Evolutionary conservation across 225 moss, liverwort and hornwort species (phyloP).

Genomic region (Physcomitrellopsis africana): DNA sequence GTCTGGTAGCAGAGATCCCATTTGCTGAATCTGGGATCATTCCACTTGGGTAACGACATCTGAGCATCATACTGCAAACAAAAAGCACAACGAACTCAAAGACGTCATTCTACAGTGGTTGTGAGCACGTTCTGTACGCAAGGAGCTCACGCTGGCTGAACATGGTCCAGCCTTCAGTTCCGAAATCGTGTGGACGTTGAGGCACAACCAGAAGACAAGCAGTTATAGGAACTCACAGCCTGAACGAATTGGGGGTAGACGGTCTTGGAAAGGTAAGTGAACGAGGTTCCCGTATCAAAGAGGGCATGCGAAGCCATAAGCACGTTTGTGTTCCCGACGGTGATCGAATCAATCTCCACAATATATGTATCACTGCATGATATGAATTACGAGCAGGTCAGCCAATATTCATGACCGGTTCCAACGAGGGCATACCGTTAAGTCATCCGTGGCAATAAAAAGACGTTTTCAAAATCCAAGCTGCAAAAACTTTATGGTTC

Average conservation of each 20-base stretch:
- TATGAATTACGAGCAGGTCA: not conserved
- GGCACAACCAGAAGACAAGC: not conserved
- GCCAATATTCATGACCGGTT: too few relatives aligned
- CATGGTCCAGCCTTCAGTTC: too few relatives aligned
- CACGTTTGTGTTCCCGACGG: constrained; percentile 40
- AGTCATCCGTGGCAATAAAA: not conserved
- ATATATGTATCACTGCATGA: constrained; percentile 53
- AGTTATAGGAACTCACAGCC: constrained; percentile 44
- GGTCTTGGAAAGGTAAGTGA: constrained; percentile 52
- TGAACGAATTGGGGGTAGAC: constrained; percentile 47
- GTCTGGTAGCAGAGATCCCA: constrained; percentile 64
- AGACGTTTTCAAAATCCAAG: not conserved
- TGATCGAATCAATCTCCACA: constrained; percentile 50
- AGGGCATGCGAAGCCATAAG: constrained; percentile 50
- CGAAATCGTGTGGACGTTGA: too few relatives aligned
- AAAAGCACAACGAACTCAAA: not conserved
- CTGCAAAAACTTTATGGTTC: too few relatives aligned
- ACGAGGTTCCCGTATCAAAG: constrained; percentile 70
- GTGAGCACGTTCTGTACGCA: not conserved
- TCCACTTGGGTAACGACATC: constrained; percentile 49
- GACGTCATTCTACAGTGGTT: not conserved
- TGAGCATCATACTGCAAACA: constrained; percentile 48
- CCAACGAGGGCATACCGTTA: not conserved
- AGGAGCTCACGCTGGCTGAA: too few relatives aligned
- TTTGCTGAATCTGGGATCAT: constrained; percentile 15